Conservation (phyloP, 108 stramenopile species). For the Fistulifera solaris region DNA sequence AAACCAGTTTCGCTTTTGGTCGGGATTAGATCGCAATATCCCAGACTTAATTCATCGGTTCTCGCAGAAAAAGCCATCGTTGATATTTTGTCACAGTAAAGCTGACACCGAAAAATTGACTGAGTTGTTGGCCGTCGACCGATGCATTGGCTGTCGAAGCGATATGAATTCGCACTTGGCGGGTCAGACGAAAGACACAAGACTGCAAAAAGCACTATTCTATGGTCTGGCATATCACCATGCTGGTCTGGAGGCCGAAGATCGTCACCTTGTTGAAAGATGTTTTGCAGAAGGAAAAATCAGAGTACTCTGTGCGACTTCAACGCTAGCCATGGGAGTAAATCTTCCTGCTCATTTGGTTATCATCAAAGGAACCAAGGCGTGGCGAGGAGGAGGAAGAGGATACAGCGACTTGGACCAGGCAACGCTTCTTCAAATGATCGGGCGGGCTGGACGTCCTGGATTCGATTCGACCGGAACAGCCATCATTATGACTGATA, state of each 20-base stretch:
- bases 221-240: slow-evolving; percentile 86
- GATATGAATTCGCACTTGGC: slow-evolving; percentile 17
- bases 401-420: slow-evolving; percentile 82
- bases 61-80: slow-evolving; percentile 72
- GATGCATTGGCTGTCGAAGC: slow-evolving; percentile 10
- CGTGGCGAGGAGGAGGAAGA: slow-evolving; percentile 73
- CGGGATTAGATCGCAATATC: slow-evolving; percentile 58
- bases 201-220: slow-evolving; percentile 49
- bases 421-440: slow-evolving; percentile 90
- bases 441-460: slow-evolving; percentile 93
- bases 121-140: slow-evolving; percentile 34
- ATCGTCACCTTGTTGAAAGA: slow-evolving; percentile 69
- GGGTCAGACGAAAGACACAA: slow-evolving; percentile 23
- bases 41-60: slow-evolving; percentile 59
- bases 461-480: slow-evolving; percentile 92
- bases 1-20: slow-evolving; percentile 85
- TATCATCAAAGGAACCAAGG: slow-evolving; percentile 84
- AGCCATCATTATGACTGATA: slow-evolving; percentile 81
- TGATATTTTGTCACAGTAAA: slow-evolving; percentile 94
- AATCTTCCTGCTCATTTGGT: slow-evolving; percentile 96
- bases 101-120: slow-evolving; percentile 80
- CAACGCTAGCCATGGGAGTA: slow-evolving; percentile 93
- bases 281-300: slow-evolving; percentile 68
- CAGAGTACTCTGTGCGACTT: slow-evolving; percentile 81
- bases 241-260: slow-evolving; percentile 62